Conservation (phyloP, 768 basidiomycete species). For the Lentinula detonsa region DNA sequence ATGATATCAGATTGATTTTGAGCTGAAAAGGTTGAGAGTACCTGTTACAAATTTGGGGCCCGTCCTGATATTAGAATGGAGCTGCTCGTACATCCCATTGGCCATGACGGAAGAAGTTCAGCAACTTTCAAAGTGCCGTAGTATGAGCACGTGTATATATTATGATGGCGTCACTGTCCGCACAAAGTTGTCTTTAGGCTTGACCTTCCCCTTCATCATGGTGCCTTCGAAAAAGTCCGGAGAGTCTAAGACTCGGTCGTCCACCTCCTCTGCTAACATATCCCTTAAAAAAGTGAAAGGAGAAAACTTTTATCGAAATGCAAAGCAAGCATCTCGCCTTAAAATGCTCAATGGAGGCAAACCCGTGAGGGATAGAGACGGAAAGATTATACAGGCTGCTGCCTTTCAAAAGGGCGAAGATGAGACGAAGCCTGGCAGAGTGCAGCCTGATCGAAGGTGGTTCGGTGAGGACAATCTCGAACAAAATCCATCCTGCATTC, state of each 20-base stretch:
- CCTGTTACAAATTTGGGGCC: slow-evolving; percentile 11
- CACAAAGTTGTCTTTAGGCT: no score
- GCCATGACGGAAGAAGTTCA: not conserved
- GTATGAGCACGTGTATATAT: not conserved
- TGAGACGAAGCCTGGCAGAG: slow-evolving; percentile 83
- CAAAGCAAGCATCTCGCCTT: slow-evolving; percentile 74
- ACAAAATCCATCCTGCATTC: not conserved
- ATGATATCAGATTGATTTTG: slow-evolving; percentile 5
- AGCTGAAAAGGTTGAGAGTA: not conserved
- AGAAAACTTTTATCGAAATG: slow-evolving; percentile 98
- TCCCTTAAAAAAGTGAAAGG: slow-evolving; percentile 75
- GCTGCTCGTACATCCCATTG: slow-evolving; percentile 7
- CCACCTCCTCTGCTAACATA: slow-evolving; percentile 40
- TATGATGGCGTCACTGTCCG: not conserved
- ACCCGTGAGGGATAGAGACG: slow-evolving; percentile 84
- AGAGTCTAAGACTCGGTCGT: slow-evolving; percentile 35
- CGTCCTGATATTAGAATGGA: not conserved
- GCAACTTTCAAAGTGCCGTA: not conserved
- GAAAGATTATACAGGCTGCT: slow-evolving; percentile 90
- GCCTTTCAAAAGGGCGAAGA: slow-evolving; percentile 95
- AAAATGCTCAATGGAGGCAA: slow-evolving; percentile 95
- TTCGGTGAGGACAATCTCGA: slow-evolving; percentile 64
- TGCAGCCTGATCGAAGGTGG: slow-evolving; percentile 95
- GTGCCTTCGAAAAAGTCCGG: slow-evolving; percentile 22
- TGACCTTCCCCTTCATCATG: slow-evolving; percentile 12